A percentile compares a stretch with the other conserved stretches of the same genome.
Conservation (phyloP, 805 yeast genomes). For the Candida quercuum region DNA sequence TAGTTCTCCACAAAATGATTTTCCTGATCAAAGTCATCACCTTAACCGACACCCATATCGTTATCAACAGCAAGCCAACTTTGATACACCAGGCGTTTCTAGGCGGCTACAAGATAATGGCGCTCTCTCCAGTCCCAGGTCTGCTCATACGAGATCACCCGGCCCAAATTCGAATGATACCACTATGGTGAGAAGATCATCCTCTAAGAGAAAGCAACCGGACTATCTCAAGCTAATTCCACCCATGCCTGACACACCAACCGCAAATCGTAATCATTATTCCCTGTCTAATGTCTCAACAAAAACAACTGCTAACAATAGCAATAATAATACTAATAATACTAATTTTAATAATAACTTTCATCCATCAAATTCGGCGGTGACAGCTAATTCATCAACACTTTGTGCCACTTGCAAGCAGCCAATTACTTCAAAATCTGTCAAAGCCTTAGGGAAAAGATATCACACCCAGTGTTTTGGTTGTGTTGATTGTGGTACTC, state of each 20-base stretch:
- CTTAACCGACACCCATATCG: too few species aligned
- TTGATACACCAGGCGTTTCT: not conserved
- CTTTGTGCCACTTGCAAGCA: slow-evolving; percentile 47
- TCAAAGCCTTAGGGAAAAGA: slow-evolving; percentile 73
- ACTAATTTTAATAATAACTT: not conserved
- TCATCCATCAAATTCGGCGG: slow-evolving; percentile 9
- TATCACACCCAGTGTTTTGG: slow-evolving; percentile 86
- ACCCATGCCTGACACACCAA: slow-evolving; percentile 19
- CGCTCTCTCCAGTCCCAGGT: slow-evolving; percentile 1
- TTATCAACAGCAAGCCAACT: too few species aligned
- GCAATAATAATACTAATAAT: not conserved
- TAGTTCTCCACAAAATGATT: too few species aligned
- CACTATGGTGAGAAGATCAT: not conserved
- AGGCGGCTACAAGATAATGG: not conserved
- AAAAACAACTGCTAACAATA: slow-evolving; percentile 1
- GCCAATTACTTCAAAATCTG: slow-evolving; percentile 67
- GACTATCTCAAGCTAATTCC: slow-evolving; percentile 24
- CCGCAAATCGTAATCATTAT: not conserved
- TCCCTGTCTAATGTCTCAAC: slow-evolving; percentile 6
- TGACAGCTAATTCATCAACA: slow-evolving; percentile 8
- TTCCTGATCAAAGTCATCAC: not conserved
- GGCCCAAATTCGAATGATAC: not conserved
- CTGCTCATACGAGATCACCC: slow-evolving; percentile 7
- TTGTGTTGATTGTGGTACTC: slow-evolving; percentile 78
- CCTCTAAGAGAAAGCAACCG: slow-evolving; percentile 4